Evolutionary conservation across 352 stramenopile species (phyloP), one percentile per base, ranked within the genome.

Genomic region (Phytopythium cucurbitacearum): DNA sequence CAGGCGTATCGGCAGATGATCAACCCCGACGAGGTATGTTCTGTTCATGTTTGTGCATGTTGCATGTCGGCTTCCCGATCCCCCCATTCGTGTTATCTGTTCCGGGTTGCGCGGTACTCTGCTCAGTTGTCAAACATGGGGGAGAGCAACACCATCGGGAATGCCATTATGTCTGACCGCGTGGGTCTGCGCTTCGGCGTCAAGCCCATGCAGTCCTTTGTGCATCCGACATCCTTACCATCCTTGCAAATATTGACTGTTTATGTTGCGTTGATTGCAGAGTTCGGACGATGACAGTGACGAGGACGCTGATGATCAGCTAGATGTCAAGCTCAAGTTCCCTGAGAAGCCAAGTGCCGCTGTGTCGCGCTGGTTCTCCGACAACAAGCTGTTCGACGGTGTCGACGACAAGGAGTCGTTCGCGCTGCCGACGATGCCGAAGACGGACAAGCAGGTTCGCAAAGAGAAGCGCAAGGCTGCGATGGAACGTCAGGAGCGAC

Each of bases 371-470:
- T 95, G 85, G 85, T 95, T 95, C 32, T 89, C 79, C 0, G 80
- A 81, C 47, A 95, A 94, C 68, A 78, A 91, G 48, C 53, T 95
- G 0, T 95, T 95, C 35, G 80, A 91, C 0, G 76, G 76, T 9
- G 77, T 93, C 2, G 73, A 87, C 2, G 69, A 87, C 1, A 82
- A 84, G 40, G 71, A 89, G 3, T 59, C 60, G 0, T 13, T 66
- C 8, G 41, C 50, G 8, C 34, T 90, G 15, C 68, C 77, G 0
- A 81, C 85, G 8, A 99, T 99, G 89, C 97, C 96, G 0, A 98
- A 98, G 71, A 99, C 97, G 0, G 97, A 99, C 58, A 99, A 99
- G 65, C 81, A 99, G 62, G 94, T 97, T 54, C 95, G 97, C 35
- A 89, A 98, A 47, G 93, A 98, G 40, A 99, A 99, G 67, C 85